phyloP scores from a whole-genome alignment of 2,329 filamentous ascomycete species.

The Aspergillus ustus region DNA sequence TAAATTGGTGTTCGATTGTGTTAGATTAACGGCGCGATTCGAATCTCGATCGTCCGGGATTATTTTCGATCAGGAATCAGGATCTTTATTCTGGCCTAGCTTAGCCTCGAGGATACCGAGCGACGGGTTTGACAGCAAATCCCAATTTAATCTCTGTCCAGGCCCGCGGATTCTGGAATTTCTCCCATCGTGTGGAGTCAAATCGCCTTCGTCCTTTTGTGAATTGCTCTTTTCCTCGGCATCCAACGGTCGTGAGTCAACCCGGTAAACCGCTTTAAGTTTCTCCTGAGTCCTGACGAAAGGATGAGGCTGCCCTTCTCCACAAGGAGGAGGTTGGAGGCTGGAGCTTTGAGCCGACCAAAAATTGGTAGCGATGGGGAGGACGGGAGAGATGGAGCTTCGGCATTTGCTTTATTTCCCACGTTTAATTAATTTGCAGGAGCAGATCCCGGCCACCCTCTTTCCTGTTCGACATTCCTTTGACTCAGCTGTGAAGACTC shows the following conservation, averaged over 20 bases:
- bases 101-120: neutral
- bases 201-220: neutral
- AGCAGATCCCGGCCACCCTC: conserved; percentile 2
- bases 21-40: neutral
- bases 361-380: neutral
- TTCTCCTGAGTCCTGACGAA: neutral
- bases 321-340: neutral
- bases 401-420: neutral
- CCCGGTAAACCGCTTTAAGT: neutral
- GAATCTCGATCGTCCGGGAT: neutral
- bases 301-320: neutral
- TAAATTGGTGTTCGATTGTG: neutral
- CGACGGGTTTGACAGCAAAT: neutral
- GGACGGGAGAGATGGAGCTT: neutral
- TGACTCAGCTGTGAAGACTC: conserved; percentile 4
- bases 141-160: neutral
- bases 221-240: neutral
- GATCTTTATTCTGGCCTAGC: neutral
- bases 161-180: neutral
- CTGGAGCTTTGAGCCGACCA: neutral
- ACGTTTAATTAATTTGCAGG: conserved; percentile 2
- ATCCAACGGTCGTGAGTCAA: neutral
- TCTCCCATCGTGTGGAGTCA: neutral
- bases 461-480: neutral
- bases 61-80: neutral